Evolutionary conservation across 805 yeast species (phyloP).

Genomic region (Kodamaea laetipori): DNA sequence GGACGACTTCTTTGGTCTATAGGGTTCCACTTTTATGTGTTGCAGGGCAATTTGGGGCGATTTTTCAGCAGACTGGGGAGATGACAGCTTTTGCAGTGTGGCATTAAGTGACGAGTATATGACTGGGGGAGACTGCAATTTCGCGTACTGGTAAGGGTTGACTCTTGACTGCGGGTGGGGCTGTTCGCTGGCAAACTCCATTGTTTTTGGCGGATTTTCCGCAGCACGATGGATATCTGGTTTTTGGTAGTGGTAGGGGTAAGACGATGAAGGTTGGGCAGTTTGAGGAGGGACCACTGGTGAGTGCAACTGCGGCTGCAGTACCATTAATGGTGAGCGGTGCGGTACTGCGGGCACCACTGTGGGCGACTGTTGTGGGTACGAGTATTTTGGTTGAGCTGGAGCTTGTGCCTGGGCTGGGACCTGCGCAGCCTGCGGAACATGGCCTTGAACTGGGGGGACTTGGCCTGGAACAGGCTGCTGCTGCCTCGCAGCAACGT

Average conservation of each 20-base stretch:
- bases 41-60: background rate
- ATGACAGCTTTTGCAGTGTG: background rate
- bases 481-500: slow-evolving; percentile 49
- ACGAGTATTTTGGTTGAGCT: background rate
- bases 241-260: too few species aligned
- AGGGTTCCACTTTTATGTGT: background rate
- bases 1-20: background rate
- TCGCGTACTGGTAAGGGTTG: background rate
- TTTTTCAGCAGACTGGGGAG: background rate
- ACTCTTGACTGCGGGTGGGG: too few species aligned
- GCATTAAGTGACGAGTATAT: slow-evolving; percentile 3
- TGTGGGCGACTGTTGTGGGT: too few species aligned
- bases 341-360: too few species aligned
- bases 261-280: too few species aligned
- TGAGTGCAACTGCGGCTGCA: slow-evolving; percentile 10
- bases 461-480: slow-evolving; percentile 15
- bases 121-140: slow-evolving; percentile 11
- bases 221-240: too few species aligned
- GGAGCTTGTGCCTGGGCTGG: slow-evolving; percentile 9
- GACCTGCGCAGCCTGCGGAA: background rate
- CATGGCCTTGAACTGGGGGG: background rate
- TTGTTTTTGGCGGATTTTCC: too few species aligned
- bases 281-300: slow-evolving; percentile 4
- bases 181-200: too few species aligned
- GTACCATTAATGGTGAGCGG: slow-evolving; percentile 10